Evolutionary conservation across 2,329 filamentous ascomycete genomes (phyloP), one percentile per base, ranked within the genome.

Genomic region (Incumbomyces lentus): DNA sequence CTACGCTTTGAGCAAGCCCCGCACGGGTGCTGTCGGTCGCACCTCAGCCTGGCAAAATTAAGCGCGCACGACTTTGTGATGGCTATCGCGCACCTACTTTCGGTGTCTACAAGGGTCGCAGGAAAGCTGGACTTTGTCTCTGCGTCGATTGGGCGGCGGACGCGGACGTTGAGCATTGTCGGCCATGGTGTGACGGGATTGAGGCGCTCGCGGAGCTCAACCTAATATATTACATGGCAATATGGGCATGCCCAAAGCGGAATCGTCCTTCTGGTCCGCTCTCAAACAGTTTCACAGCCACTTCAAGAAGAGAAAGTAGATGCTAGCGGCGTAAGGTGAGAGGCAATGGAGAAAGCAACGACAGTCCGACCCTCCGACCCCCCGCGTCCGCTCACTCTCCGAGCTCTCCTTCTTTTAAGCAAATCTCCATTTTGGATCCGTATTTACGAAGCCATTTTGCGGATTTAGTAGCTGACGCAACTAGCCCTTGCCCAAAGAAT

Each of bases 81-180:
- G 41, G 32, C 37, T 40, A 47, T 55, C 18, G 47, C 45, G 46
- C 47, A 59, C 59, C 44, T 51, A 61, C 59, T 61, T 61, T 51
- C 59, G 53, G 34, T 50, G 53, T 52, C 50, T 55, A 45, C 59
- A 61, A 48, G 49, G 42, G 45, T 58, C 48, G 49, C 59, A 61
- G 44, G 58, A 60, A 38, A 61, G 55, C 47, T 60, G 58, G 36
- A 49, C 40, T 55, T 61, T 60, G 52, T 61, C 59, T 55, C 59
- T 54, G 37, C 58, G 58, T 47, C 52, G 48, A 51, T 39, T 49
- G 45, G 49, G 48, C 32, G 48, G 56, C 44, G 56, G 52, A 47
- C 55, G 56, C 47, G 50, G 49, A 52, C 48, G 55, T 49, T 53
- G 52, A 52, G 51, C 50, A 55, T 52, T 53, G 40, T 55, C 54